Percentiles rank a stretch among this genome's conserved stretches.
phyloP scores from a whole-genome alignment of 768 basidiomycete species.

The Fibroporia radiculosa region DNA sequence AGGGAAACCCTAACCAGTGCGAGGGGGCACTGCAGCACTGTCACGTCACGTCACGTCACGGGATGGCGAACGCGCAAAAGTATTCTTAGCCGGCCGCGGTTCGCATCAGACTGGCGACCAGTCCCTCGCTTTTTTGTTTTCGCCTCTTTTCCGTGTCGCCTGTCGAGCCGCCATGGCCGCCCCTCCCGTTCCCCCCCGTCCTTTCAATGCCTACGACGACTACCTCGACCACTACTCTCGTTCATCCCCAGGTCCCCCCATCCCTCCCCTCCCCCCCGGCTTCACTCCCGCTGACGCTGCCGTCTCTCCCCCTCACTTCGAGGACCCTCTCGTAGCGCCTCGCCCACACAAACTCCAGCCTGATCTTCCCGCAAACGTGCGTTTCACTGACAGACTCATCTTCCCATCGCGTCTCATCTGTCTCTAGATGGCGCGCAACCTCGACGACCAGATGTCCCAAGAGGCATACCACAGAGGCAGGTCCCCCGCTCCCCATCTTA shows the following conservation, averaged over 20 bases:
- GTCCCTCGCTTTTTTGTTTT: neutral
- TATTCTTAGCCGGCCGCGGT: neutral
- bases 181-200: conserved; percentile 22
- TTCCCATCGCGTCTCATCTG: conserved; percentile 11
- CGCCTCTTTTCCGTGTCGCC: neutral
- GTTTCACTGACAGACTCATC: conserved; percentile 18
- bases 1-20: neutral
- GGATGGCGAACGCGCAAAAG: neutral
- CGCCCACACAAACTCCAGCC: conserved; percentile 58
- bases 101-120: neutral
- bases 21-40: neutral
- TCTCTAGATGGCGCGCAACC: conserved; percentile 53
- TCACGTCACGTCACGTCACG: neutral
- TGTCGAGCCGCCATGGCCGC: conserved; percentile 8
- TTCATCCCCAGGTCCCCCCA: conserved; percentile 31
- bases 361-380: conserved; percentile 53
- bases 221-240: neutral
- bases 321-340: conserved; percentile 54
- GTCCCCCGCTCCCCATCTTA: conserved; percentile 17
- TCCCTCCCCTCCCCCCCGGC: conserved; percentile 42
- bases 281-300: conserved; percentile 21
- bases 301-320: conserved; percentile 38
- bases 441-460: conserved; percentile 39
- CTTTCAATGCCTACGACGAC: conserved; percentile 18
- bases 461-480: conserved; percentile 11